Base-by-base conservation (phyloP, 306 rosid genomes). In the Hippophae gyantsensis region DNA sequence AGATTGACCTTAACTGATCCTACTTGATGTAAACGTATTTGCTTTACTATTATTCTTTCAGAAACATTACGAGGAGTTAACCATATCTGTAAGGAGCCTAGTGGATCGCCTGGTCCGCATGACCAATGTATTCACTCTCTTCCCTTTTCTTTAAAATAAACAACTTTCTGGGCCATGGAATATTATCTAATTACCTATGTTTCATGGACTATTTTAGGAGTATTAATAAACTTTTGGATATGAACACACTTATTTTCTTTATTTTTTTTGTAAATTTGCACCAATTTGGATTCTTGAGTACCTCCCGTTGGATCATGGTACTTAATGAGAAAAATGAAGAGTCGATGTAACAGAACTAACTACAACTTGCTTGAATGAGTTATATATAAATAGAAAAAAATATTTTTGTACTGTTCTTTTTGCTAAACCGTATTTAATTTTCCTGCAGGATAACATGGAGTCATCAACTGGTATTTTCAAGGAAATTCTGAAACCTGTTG, bases 11-110 rank as follows among this genome's bases (percentile, higher is more conserved):
- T 13, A 68, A 61, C 58, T 5, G 32, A 50, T 55, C 65, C 7
- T 66, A 63, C 25, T 12, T 53, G 66, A 11, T 61, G 42, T 56
- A 56, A 43, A 23, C 50, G 69, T 61, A 26, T 42, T 63, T 46
- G 11, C 27, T 58, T 62, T n/a, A 44, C 68, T 52, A 25, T 53
- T 77, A 38, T 73, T 52, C 61, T 67, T 65, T 66, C 89, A 90
- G 96, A 90, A 79, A 68, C 96, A 87, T 80, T 90, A 90, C 54
- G 89, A 90, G 77, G 96, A 90, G 52, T 76, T 90, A 80, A 96
- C 97, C 55, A 47, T 70, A 56, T 66, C 89, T 6, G 72, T 87
- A 45, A 90, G 82, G 97, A 87, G 49, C 61, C 71, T 81, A 63
- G 96, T 87, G 71, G 92, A 87, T 70, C 67, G 58, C 38, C 75